These are phyloP conservation scores for Nitzschia sp. DNA, from an alignment of 108 stramenopile species.

Conservation along the genomic window DNA sequence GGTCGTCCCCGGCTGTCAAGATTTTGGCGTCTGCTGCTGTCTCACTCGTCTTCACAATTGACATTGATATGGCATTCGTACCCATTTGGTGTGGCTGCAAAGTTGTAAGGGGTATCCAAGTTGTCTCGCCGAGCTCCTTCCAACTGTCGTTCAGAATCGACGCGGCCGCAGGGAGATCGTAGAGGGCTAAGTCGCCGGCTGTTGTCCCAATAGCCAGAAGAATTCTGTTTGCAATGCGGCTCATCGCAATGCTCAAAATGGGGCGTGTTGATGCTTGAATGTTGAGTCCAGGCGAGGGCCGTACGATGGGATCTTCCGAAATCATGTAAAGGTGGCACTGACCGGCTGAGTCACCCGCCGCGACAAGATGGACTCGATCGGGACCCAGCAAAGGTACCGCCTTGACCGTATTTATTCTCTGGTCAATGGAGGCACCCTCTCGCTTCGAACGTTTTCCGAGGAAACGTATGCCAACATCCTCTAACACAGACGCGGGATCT, in stretches of 20 bases:
- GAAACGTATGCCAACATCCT: constrained; percentile 32
- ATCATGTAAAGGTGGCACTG: constrained; percentile 46
- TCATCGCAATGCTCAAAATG: constrained; percentile 54
- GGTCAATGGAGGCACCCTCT: constrained; percentile 60
- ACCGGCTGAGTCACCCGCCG: constrained; percentile 79
- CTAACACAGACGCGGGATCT: neutral
- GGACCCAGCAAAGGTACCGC: constrained; percentile 47
- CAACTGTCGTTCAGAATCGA: constrained; percentile 15
- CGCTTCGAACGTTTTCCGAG: constrained; percentile 46
- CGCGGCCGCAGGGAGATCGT: constrained; percentile 41
- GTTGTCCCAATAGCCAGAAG: constrained; percentile 71
- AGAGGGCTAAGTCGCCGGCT: constrained; percentile 54
- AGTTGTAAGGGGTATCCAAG: constrained; percentile 6
- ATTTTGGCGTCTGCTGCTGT: constrained; percentile 3
- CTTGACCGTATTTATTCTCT: constrained; percentile 74
- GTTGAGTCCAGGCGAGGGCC: neutral
- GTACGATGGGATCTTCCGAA: constrained; percentile 20
- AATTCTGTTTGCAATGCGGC: constrained; percentile 17
- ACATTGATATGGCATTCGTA: constrained; percentile 55
- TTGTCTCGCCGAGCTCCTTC: constrained; percentile 14
- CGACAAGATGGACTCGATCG: constrained; percentile 35
- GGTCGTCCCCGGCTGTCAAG: constrained; percentile 74
- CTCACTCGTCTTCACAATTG: neutral
- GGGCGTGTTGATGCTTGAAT: constrained; percentile 46
- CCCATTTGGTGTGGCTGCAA: constrained; percentile 66